A percentile compares a stretch with the other conserved stretches of the same genome.
Conservation (phyloP, 495 filamentous ascomycete genomes). For the Tuber magnatum region DNA sequence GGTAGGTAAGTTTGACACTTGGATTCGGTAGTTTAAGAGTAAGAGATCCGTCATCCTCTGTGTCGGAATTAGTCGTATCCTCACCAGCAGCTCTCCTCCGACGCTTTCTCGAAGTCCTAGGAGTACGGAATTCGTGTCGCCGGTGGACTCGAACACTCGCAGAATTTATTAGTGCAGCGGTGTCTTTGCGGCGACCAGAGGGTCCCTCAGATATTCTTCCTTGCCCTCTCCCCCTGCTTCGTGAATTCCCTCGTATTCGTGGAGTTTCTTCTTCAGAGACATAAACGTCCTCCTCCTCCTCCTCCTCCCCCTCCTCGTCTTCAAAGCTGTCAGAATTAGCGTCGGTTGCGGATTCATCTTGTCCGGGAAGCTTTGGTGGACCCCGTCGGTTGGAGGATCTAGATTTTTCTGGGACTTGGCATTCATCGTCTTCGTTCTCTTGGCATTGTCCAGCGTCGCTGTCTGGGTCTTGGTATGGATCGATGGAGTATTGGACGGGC, state of each 20-base stretch:
- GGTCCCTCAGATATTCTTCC: neutral
- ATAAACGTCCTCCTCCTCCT: neutral
- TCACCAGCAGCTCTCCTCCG: conserved; percentile 13
- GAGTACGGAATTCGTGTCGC: conserved; percentile 27
- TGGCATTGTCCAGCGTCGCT: conserved; percentile 10
- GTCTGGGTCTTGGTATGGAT: conserved; percentile 38
- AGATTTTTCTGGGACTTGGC: conserved; percentile 3
- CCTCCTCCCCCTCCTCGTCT: conserved; percentile 15
- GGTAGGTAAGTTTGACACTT: conserved; percentile 37
- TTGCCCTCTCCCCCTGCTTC: neutral
- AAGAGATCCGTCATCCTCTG: conserved; percentile 6
- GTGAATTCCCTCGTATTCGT: neutral
- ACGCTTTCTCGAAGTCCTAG: neutral
- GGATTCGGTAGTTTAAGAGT: conserved; percentile 28
- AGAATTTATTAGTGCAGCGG: conserved; percentile 1
- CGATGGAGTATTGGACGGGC: conserved; percentile 30
- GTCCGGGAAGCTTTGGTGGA: neutral
- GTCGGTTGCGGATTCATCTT: neutral
- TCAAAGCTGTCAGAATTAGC: neutral
- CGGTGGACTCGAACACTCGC: conserved; percentile 21
- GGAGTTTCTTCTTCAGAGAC: neutral
- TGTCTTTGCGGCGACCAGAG: neutral
- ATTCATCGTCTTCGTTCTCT: conserved; percentile 26
- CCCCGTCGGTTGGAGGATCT: neutral
- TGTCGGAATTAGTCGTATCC: conserved; percentile 10